Evolutionary conservation across 495 filamentous ascomycete genomes (phyloP).

Genomic region (Penicillium riverlandense): DNA sequence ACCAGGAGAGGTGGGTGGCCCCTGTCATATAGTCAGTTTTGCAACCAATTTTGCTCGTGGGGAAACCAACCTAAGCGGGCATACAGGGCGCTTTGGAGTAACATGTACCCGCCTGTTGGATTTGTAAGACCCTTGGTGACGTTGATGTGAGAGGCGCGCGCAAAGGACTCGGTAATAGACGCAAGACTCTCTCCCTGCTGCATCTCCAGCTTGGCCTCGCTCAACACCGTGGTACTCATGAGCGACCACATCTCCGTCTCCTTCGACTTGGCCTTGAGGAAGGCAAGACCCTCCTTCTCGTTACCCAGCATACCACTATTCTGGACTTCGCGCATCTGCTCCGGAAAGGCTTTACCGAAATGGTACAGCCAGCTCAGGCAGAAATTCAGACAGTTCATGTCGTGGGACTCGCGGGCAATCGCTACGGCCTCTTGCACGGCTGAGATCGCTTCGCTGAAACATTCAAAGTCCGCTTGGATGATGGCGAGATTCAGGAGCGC

Average conservation of each 20-base stretch:
- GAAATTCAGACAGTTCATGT: slow-evolving; percentile 90
- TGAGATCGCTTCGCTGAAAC: slow-evolving; percentile 79
- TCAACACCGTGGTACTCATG: slow-evolving; percentile 75
- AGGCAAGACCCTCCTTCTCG: slow-evolving; percentile 74
- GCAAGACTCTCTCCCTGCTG: slow-evolving; percentile 73
- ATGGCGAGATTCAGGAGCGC: slow-evolving; percentile 91
- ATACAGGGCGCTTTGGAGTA: slow-evolving; percentile 66
- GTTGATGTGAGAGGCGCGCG: slow-evolving; percentile 75
- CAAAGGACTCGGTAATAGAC: slow-evolving; percentile 67
- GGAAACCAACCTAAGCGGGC: slow-evolving; percentile 60
- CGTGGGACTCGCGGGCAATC: slow-evolving; percentile 84
- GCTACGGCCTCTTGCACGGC: slow-evolving; percentile 91
- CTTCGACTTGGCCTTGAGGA: slow-evolving; percentile 81
- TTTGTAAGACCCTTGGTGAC: slow-evolving; percentile 66
- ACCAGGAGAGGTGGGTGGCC: slow-evolving; percentile 53
- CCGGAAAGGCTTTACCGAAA: slow-evolving; percentile 78
- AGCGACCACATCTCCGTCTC: slow-evolving; percentile 85
- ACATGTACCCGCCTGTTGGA: slow-evolving; percentile 65
- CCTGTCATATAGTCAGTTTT: slow-evolving; percentile 22
- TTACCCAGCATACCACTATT: slow-evolving; percentile 67
- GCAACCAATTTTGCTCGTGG: too few relatives aligned
- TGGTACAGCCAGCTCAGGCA: slow-evolving; percentile 97
- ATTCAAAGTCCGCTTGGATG: slow-evolving; percentile 92
- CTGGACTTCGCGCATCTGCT: slow-evolving; percentile 61
- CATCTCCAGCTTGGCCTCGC: slow-evolving; percentile 76